Base-by-base conservation (phyloP, 768 basidiomycete species). In the Glaciozyma martinii region DNA sequence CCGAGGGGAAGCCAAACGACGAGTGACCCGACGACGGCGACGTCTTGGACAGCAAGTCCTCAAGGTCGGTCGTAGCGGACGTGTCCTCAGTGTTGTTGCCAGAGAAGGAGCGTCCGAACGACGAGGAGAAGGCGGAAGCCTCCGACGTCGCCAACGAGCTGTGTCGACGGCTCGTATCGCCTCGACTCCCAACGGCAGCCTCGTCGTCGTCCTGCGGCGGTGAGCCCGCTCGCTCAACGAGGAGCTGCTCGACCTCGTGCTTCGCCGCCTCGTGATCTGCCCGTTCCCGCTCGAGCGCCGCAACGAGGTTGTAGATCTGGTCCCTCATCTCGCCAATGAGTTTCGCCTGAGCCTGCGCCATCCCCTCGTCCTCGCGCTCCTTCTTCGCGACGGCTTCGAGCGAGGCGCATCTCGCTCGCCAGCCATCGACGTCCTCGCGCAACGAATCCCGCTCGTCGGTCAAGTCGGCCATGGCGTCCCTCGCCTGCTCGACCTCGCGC, bases 351-450 rank as follows among this genome's bases (percentile, higher is more conserved):
- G 74, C 71, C 33, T 67, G 65, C 5, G 71, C 71, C 27, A 75
- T 60, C 19, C 66, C 60, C 49, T 66, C 60, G 57, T 72, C 73
- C 58, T 67, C 70, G 30, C 83, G 81, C 57, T 94, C 82, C 44
- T 85, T 78, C 49, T 80, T 78, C 29, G 84, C 77, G 70, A 86
- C 85, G 61, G 83, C 85, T 71, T 94, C 89, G 71, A 89, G 80
- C 72, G 88, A 86, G 19, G 79, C 80, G 55, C 91, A 87, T 29
- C 92, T 81, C 42, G 77, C 80, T 66, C 88, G 81, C 90, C 91
- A 94, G 0, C 87, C 88, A 69, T 90, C 87, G 0, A 91, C 85
- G 76, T 97, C 92, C 59, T 85, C 83, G 75, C 86, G 86, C 58
- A 97, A 80, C 64, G 90, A 87, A 72, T 98, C 93, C 37, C 93